Evolutionary conservation across 2,329 filamentous ascomycete species (phyloP), one percentile per base, ranked within the genome.

Genomic region (Hansfordia pulvinata): DNA sequence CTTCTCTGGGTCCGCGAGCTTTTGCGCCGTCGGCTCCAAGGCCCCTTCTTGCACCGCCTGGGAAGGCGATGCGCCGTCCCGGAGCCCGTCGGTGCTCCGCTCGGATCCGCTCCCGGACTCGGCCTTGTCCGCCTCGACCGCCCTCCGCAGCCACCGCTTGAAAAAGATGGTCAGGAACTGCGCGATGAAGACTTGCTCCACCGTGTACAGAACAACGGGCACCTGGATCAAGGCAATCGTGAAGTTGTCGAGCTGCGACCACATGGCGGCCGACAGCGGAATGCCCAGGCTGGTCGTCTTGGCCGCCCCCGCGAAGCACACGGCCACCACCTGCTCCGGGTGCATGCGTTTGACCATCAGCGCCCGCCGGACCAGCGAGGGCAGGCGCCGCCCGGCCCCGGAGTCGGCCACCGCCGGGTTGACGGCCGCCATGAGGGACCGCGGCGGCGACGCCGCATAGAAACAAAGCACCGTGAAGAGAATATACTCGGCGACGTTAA

Each of bases 271-370:
- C 26, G 70, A 62, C 16, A 83, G 45, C 1, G 77, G 77, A 6
- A 83, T 76, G 0, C 76, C 76, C 30, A 83, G 57, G 3, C 69
- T 73, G 2, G 76, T 75, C 3, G 76, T 80, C 49, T 84, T 84
- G 10, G 76, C 76, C 0, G 77, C 75, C 15, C 71, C 74, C 39
- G 76, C 81, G 47, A 82, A 82, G 38, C 76, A 81, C 10, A 80
- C 68, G 1, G 78, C 75, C 26, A 82, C 66, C 0, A 76, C 67
- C 38, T 81, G 70, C 31, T 67, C 62, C 19, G 63, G 64, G 1
- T 62, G 52, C 44, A 79, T 58, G 39, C 62, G 69, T 19, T 60
- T 48, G 3, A 64, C 46, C 2, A 61, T 62, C 2, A 69, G n/a
- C 7, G 38, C 41, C 22, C 45, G 47, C 30, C 44, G 40, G 23